Base-by-base conservation (phyloP, 495 filamentous ascomycete genomes). In the Hypoxylon cercidicola region DNA sequence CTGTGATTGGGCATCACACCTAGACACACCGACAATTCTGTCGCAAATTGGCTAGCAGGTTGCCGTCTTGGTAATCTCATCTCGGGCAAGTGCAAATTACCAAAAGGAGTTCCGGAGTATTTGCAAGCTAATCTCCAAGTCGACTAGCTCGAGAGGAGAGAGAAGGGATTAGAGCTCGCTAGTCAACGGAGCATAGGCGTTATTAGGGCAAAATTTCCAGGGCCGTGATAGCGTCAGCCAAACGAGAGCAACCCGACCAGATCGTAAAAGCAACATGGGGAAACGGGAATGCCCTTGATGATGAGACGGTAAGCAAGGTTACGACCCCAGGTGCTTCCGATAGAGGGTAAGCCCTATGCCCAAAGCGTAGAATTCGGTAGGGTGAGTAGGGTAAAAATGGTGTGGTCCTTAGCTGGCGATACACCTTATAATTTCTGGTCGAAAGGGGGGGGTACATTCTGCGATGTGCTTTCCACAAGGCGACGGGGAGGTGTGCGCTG, bases 311-410 rank as follows among this genome's bases (percentile, higher is more conserved):
- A 68, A 55, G 64, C 64, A 43, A 55, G 64, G 55, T 68, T 57
- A 40, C 23, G 49, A 68, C 59, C 59, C 64, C 64, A 55, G 64
- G 59, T 60, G 48, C 55, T 16, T 20, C 19, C 13, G 28, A 53
- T 45, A 60, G 40, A 50, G 55, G 51, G 49, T 68, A 68, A 68
- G 64, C 64, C 64, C 64, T 68, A 68, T 60, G 44, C 64, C 55
- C 25, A 44, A 63, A 68, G 54, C 23, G 64, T 56, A 40, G 7
- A 58, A 41, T 41, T 58, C 34, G 39, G 45, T 44, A 50, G 39
- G 47, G 44, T 43, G 45, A 54, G 64, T 4, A 43, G 40, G 40
- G 40, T 43, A 6, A 15, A 19, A 3, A 19, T 62, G 50, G 59
- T 57, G 55, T 55, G 23, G 37, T 10, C 49, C 50, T 40, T 56